Percentiles rank a stretch among this genome's conserved stretches.
phyloP scores from a whole-genome alignment of 805 yeast species.

The Wickerhamiella allomyrinae region DNA sequence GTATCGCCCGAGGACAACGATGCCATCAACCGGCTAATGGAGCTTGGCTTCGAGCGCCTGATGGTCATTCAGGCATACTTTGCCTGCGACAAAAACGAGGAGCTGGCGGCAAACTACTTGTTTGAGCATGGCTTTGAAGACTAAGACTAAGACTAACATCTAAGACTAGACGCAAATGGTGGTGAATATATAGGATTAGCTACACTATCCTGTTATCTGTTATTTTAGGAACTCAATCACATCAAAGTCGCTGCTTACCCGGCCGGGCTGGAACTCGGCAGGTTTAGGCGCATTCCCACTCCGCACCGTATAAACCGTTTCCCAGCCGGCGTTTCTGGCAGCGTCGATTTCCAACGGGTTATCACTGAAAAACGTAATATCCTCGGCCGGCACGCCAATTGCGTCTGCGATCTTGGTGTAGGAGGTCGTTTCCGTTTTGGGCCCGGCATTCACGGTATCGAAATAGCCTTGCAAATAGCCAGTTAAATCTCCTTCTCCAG shows the following conservation, averaged over 20 bases:
- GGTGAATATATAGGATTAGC: neutral
- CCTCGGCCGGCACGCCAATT: constrained; percentile 23
- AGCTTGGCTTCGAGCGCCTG: constrained; percentile 80
- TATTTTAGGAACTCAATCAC: neutral
- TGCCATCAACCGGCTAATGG: constrained; percentile 82
- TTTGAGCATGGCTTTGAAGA: constrained; percentile 33
- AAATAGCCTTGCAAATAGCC: constrained; percentile 48
- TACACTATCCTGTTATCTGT: too few relatives aligned
- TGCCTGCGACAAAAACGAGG: constrained; percentile 97
- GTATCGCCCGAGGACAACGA: constrained; percentile 72
- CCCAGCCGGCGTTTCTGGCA: constrained; percentile 51
- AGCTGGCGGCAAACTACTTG: constrained; percentile 84
- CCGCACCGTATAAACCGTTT: constrained; percentile 44
- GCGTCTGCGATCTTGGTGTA: constrained; percentile 40
- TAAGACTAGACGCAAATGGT: neutral
- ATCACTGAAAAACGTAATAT: constrained; percentile 62
- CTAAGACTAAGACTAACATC: neutral
- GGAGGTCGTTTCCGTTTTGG: constrained; percentile 42
- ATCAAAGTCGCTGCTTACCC: neutral
- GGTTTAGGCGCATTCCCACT: constrained; percentile 49
- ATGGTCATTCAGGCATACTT: constrained; percentile 84
- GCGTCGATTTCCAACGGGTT: constrained; percentile 66
- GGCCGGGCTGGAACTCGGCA: constrained; percentile 1
- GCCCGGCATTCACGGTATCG: constrained; percentile 76
- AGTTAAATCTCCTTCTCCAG: constrained; percentile 33